Conservation (phyloP, 2,329 filamentous ascomycete genomes). For the Paraphaeosphaeria minitans region DNA sequence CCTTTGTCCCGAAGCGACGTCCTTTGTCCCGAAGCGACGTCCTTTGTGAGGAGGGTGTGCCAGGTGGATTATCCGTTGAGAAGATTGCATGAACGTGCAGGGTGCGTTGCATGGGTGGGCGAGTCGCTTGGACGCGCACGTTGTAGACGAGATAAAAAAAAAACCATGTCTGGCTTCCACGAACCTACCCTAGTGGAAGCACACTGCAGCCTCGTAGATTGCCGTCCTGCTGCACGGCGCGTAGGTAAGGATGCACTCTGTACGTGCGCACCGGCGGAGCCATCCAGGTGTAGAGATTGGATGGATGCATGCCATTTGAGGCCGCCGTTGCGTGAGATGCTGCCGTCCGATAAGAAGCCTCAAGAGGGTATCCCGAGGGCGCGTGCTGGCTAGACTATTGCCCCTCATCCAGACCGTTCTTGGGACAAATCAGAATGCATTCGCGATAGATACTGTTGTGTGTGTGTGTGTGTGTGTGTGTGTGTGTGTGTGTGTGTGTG, state of each 20-base stretch:
- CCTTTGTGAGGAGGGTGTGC: constrained; percentile 4
- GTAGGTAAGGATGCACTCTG: neutral
- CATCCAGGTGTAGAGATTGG: neutral
- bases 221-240: constrained; percentile 13
- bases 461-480: neutral
- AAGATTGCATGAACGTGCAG: constrained; percentile 18
- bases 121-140: constrained; percentile 26
- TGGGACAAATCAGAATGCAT: no score
- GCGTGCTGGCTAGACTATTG: neutral
- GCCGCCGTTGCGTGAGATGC: neutral
- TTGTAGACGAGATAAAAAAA: constrained; percentile 18
- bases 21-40: neutral
- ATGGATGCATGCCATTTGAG: neutral
- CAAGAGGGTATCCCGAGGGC: neutral
- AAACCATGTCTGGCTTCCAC: constrained; percentile 4
- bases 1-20: neutral
- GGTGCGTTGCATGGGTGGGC: constrained; percentile 19
- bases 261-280: neutral
- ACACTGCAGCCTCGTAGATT: neutral
- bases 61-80: constrained; percentile 18
- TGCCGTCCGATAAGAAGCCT: neutral
- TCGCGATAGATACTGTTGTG: no score
- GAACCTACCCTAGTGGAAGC: neutral
- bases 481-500: neutral
- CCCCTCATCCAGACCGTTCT: neutral